Percentiles rank a stretch among this genome's conserved stretches.
phyloP scores from a whole-genome alignment of 2,329 filamentous ascomycete genomes.

The Biscogniauxia mediterranea region DNA sequence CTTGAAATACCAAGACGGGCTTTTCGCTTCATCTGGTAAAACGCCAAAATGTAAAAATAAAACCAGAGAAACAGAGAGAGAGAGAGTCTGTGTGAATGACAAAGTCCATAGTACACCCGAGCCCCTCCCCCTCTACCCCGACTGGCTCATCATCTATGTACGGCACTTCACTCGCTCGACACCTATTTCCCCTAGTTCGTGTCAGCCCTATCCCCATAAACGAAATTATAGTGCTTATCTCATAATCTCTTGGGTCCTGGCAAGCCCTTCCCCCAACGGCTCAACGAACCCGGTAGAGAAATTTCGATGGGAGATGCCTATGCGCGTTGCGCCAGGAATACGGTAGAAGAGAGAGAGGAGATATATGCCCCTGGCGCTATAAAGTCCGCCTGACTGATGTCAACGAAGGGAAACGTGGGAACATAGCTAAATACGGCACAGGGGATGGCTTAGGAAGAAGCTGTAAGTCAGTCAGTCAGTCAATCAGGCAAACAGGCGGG shows the following conservation, averaged over 20 bases:
- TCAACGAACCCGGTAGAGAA: too few species aligned
- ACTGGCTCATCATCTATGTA: neutral
- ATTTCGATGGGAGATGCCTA: neutral
- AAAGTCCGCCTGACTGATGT: neutral
- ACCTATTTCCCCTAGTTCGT: neutral
- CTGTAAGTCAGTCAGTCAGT: too few species aligned
- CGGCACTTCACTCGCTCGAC: neutral
- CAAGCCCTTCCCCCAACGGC: too few species aligned
- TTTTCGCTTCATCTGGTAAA: neutral
- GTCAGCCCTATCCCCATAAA: neutral
- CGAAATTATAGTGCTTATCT: neutral
- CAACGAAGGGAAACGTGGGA: too few species aligned
- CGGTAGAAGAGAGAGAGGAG: neutral
- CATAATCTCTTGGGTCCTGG: neutral
- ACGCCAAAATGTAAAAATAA: too few species aligned
- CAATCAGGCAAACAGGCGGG: too few species aligned
- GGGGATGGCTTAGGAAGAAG: too few species aligned
- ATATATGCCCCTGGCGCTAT: neutral
- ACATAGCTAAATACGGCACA: too few species aligned
- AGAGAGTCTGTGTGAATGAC: too few species aligned
- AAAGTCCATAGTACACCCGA: too few species aligned
- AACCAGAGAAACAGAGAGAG: neutral
- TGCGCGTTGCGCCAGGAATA: neutral
- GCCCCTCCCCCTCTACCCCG: too few species aligned
- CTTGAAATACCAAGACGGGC: neutral